Evolutionary conservation across 108 stramenopile genomes (phyloP), one percentile per base, ranked within the genome.

Genomic region (Aurantiochytrium sp.): DNA sequence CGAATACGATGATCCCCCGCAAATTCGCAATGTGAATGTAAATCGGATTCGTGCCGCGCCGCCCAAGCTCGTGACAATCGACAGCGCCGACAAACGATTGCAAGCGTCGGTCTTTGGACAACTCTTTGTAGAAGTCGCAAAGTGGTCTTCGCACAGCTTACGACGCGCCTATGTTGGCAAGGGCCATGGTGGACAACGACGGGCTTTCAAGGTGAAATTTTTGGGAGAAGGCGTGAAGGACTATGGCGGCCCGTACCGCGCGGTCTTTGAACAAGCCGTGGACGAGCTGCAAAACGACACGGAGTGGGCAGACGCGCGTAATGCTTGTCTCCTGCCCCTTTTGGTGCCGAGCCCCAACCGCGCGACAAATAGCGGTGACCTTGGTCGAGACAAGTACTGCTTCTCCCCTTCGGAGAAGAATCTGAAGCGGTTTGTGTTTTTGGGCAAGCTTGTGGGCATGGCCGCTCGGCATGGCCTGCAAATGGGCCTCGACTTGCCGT

Each of bases 211-310:
- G 91, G 97, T 99, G 57, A 97, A 98, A 76, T 95, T 99, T 16
- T 95, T 98, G 59, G 98, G 98, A 19, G 98, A 99, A 91, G 98
- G 98, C 6, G 98, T 98, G 42, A 97, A 99, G 91, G 98, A 99
- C 91, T 98, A 99, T 89, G 97, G 97, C 10, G 98, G 98, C 25
- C 98, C 98, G 2, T 98, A 98, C 87, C 94, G 98, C 44, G 98
- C 97, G 88, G 93, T 96, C 43, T 99, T 98, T 90, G 96, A 97
- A 4, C 98, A 98, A 87, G 96, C 97, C 0, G 91, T 97, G 12
- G 89, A 91, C 21, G 98, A 99, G 91, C 90, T 97, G 28, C 91
- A 95, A 45, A 88, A 47, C 47, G 91, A 91, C 44, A 29, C 42
- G 23, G 42, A 60, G 35, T 59, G 29, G 28, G 35, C 29, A 14